Evolutionary conservation across 2,329 filamentous ascomycete genomes (phyloP), one percentile per base, ranked within the genome.

Genomic region (Cercospora zeae-maydis): DNA sequence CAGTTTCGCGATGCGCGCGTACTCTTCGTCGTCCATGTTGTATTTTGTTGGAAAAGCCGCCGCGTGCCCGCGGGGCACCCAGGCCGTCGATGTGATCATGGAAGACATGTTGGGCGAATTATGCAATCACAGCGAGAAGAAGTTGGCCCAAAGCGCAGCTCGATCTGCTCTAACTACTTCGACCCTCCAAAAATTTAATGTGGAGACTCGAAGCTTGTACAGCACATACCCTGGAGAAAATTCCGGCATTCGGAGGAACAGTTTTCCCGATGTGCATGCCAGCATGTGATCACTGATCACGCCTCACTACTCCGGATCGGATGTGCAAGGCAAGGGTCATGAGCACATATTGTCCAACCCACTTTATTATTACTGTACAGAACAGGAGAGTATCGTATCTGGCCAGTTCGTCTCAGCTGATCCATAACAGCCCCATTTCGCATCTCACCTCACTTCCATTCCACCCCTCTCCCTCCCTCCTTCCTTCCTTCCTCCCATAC

Each of bases 1-100:
- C 30, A 82, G 76, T 71, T 82, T 78, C 34, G 79, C 77, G 64
- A 83, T 83, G 59, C 81, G 76, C 63, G 77, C 78, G 65, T 80
- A 82, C 66, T 83, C 81, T 67, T 81, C 80, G 62, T 82, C 80
- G 73, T 82, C 79, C 70, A 83, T 81, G 34, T 77, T 75, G 64
- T 82, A 82, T 70, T 79, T 79, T 8, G 76, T 77, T 0, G 81
- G 81, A 59, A 81, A 80, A 39, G 79, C 78, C 31, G 80, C 80
- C 58, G 81, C 80, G 69, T 80, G 79, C 16, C 80, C 80, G 59
- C 80, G 79, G 65, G 80, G 80, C 69, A 83, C 81, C 81, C 81
- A 83, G n/a, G 79, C 76, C 21, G 80, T 81, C 61, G 80, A 79
- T 65, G 80, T 82, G 68, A 83, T 81, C 79, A 82, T 82, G 70